Evolutionary conservation across 805 yeast species (phyloP).

Genomic region (Tetrapisispora fleetii): DNA sequence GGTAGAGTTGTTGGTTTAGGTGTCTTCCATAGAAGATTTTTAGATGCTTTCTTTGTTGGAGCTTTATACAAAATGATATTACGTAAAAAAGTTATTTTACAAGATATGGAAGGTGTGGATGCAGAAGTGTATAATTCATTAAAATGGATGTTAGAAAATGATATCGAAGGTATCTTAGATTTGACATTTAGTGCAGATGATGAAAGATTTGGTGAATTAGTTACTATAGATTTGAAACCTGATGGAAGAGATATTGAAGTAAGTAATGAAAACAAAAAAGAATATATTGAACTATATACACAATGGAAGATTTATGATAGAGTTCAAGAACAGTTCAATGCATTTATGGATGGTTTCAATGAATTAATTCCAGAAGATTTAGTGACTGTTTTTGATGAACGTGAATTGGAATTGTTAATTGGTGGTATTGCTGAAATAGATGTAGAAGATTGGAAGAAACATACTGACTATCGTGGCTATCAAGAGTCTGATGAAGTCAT

Average conservation of each 20-base stretch:
- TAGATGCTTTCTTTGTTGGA: constrained; percentile 97
- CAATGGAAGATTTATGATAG: constrained; percentile 94
- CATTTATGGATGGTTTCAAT: constrained; percentile 94
- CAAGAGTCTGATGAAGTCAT: constrained; percentile 93
- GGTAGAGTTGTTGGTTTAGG: constrained; percentile 98
- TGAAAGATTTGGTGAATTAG: constrained; percentile 90
- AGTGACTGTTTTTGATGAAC: constrained; percentile 93
- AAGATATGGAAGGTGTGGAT: constrained; percentile 98
- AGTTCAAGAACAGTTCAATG: constrained; percentile 91
- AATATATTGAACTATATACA: constrained; percentile 86
- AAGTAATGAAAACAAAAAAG: constrained; percentile 88
- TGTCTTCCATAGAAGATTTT: constrained; percentile 94
- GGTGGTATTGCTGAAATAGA: constrained; percentile 98
- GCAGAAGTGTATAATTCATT: constrained; percentile 91
- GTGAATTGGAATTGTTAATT: constrained; percentile 90
- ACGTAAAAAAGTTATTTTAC: constrained; percentile 85
- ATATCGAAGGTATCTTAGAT: constrained; percentile 78
- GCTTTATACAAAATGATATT: constrained; percentile 97
- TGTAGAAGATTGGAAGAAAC: constrained; percentile 97
- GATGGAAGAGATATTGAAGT: constrained; percentile 85
- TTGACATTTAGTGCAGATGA: constrained; percentile 84
- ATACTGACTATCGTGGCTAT: constrained; percentile 97
- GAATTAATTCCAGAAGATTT: constrained; percentile 95
- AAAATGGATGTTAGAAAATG: constrained; percentile 93
- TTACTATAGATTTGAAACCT: constrained; percentile 81